phyloP scores from a whole-genome alignment of 345 rosid genomes.

The Luvunga scandens region DNA sequence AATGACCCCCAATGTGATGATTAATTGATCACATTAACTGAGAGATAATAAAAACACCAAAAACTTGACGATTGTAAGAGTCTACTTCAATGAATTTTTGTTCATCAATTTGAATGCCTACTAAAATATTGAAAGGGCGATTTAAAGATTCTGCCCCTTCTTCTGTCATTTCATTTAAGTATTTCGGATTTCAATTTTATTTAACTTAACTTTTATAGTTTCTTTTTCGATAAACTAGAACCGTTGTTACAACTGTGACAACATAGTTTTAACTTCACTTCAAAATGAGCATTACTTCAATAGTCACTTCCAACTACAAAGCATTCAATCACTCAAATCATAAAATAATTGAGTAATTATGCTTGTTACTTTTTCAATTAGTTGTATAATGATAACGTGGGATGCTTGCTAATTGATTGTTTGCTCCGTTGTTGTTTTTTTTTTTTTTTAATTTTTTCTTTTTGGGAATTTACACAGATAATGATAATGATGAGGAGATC shows the following conservation, averaged over 20 bases:
- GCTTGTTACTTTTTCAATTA: neutral
- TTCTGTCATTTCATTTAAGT: no score
- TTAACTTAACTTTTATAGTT: no score
- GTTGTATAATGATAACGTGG: neutral
- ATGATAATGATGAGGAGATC: conserved; percentile 57
- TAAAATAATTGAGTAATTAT: conserved; percentile 2
- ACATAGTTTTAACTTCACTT: no score
- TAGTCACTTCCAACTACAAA: neutral
- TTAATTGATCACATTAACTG: neutral
- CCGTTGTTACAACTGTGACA: no score
- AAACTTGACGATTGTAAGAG: neutral
- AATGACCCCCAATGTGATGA: neutral
- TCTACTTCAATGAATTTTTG: no score
- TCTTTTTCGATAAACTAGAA: no score
- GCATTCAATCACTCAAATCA: neutral
- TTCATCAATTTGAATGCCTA: no score
- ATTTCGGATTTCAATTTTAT: no score
- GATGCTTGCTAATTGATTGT: neutral
- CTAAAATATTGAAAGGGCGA: no score
- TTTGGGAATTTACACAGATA: conserved; percentile 15
- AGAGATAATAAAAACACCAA: neutral
- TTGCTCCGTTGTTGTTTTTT: neutral
- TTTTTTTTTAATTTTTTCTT: neutral
- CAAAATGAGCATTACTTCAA: neutral
- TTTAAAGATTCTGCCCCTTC: no score